Evolutionary conservation across 139 green algal genomes (phyloP), one percentile per base, ranked within the genome.

Genomic region (Chlorella sorokiniana): DNA sequence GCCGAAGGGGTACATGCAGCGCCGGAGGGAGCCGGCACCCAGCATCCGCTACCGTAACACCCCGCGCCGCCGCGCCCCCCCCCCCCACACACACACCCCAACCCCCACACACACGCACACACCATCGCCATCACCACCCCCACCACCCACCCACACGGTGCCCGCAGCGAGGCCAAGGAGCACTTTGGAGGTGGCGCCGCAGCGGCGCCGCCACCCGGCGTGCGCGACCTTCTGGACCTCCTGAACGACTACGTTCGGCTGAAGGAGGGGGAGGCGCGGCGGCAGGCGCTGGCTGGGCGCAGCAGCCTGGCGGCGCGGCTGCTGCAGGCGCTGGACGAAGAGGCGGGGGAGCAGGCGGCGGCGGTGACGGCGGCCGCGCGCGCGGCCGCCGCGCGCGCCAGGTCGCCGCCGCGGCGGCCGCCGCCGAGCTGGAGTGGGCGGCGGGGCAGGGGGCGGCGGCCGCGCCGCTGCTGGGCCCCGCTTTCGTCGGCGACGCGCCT

Each of bases 181-280:
- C 73, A 52, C 25, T 79, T 79, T 29, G 27, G 52, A 3, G 71
- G 29, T 4, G 71, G 45, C 1, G 48, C 41, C 22, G 71, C 45
- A 33, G 44, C 54, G 0, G 73, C 54, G 14, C 23, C 54, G 35
- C 54, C 73, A 2, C 51, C 73, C 1, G 73, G 73, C 1, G 73
- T 79, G 37, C 38, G 54, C 25, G 52, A 38, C 37, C 54, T 79
- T 25, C 31, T 69, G 18, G 52, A 79, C 25, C 54, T 79, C 1
- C 18, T 79, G 35, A 68, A 79, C 16, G 73, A 79, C 11, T 79
- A 79, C n/a, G 73, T 79, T 27, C 29, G 54, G 16, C 54, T 79
- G 7, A 79, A 79, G 54, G 73, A 79, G 54, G 1, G 27, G 29
- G 73, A 79, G 29, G 1, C 35, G 29, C 52, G 52, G 54, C 52